phyloP scores from a whole-genome alignment of 1,284 basidiomycete genomes.

The Tetrapyrgos nigripes region DNA sequence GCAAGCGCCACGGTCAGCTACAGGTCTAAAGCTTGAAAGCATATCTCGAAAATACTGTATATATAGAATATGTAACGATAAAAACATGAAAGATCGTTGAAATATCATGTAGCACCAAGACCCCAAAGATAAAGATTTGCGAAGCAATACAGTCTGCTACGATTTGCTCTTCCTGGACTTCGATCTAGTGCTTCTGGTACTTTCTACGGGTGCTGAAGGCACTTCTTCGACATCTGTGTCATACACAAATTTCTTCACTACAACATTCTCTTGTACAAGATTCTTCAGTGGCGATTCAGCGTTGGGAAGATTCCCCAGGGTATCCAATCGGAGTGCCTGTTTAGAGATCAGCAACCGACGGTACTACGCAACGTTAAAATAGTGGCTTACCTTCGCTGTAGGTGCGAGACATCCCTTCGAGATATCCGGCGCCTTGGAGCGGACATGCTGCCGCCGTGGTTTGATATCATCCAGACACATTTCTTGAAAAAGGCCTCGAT shows the following conservation, averaged over 20 bases:
- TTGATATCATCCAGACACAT: constrained; percentile 67
- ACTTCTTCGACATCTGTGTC: constrained; percentile 69
- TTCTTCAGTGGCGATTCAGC: constrained; percentile 65
- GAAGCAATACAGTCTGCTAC: neutral
- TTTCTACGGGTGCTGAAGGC: constrained; percentile 37
- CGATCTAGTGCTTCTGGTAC: constrained; percentile 57
- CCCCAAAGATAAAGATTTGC: too few relatives aligned
- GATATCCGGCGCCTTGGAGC: constrained; percentile 45
- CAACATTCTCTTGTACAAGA: constrained; percentile 69
- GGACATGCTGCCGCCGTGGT: constrained; percentile 47
- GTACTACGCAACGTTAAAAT: neutral
- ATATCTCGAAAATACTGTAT: neutral
- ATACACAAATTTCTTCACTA: constrained; percentile 84
- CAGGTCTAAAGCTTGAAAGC: constrained; percentile 40
- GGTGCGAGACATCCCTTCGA: constrained; percentile 71
- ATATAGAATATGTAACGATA: neutral
- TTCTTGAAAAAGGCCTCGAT: constrained; percentile 68
- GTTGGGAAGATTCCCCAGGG: constrained; percentile 75
- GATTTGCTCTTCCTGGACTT: constrained; percentile 44
- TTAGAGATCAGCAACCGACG: neutral
- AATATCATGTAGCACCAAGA: neutral
- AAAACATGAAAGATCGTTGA: neutral
- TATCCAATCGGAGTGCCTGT: constrained; percentile 72
- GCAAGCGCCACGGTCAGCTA: constrained; percentile 72
- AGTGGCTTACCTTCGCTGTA: constrained; percentile 62